phyloP scores from a whole-genome alignment of 1,284 basidiomycete genomes.

The Nidula niveotomentosa region DNA sequence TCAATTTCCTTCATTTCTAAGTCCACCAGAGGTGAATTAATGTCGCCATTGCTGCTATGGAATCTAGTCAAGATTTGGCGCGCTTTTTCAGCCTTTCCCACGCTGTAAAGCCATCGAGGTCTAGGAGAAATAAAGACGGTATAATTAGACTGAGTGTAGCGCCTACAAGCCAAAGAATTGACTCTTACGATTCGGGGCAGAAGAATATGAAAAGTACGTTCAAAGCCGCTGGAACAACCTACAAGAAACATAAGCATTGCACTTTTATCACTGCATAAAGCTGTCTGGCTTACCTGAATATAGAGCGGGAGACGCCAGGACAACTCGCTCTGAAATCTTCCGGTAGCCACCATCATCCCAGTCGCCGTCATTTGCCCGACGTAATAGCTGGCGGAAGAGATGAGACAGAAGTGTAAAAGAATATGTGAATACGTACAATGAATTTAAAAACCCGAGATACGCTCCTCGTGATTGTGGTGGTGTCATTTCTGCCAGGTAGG shows the following conservation, averaged over 20 bases:
- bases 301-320: conserved; percentile 53
- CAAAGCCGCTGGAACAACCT: conserved; percentile 39
- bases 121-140: conserved; percentile 16
- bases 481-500: conserved; percentile 51
- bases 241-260: too few relatives aligned
- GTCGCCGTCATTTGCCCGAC: conserved; percentile 50
- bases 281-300: conserved; percentile 30
- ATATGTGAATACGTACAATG: conserved; percentile 32
- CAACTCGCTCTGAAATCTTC: conserved; percentile 35
- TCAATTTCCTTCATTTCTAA: conserved; percentile 54
- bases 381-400: conserved; percentile 38
- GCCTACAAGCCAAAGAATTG: conserved; percentile 6
- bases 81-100: conserved; percentile 39
- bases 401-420: not conserved
- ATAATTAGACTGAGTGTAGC: not conserved
- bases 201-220: conserved; percentile 45
- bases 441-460: conserved; percentile 51
- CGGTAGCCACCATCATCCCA: conserved; percentile 55
- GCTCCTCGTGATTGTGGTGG: conserved; percentile 49
- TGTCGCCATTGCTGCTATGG: conserved; percentile 45
- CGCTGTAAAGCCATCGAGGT: conserved; percentile 51
- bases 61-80: conserved; percentile 41
- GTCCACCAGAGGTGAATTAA: conserved; percentile 47
- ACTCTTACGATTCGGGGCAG: conserved; percentile 46
- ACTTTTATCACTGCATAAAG: too few relatives aligned